Percentiles rank a stretch among this genome's conserved stretches.
Evolutionary conservation across 495 filamentous ascomycete species (phyloP).

Genomic region (Hypoxylon fragiforme): DNA sequence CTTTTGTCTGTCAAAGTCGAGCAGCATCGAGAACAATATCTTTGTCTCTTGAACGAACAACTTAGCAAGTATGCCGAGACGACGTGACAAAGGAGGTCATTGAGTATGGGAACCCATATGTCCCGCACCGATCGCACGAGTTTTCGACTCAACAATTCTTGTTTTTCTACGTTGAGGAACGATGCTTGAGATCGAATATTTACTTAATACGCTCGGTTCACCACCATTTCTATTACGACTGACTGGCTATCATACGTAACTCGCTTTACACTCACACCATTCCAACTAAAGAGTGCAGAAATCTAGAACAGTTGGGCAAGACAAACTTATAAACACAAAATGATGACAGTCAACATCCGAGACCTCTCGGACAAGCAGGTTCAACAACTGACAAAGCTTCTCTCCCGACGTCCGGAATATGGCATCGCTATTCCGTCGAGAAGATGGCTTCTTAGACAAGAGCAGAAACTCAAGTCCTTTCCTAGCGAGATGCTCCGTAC

Average conservation of each 20-base stretch:
- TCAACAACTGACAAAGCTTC: constrained; percentile 26
- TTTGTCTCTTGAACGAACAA: constrained; percentile 11
- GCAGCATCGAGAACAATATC: constrained; percentile 27
- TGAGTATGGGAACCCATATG: neutral
- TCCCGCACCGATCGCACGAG: neutral
- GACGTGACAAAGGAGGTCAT: constrained; percentile 10
- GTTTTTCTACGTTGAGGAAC: constrained; percentile 11
- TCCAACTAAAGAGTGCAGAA: too few relatives aligned
- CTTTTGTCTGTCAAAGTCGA: constrained; percentile 6
- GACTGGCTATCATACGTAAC: too few relatives aligned
- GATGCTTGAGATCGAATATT: constrained; percentile 3
- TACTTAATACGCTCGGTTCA: constrained; percentile 12
- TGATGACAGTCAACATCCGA: constrained; percentile 31
- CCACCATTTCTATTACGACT: neutral
- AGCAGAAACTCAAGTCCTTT: constrained; percentile 25
- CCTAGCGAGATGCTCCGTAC: constrained; percentile 27
- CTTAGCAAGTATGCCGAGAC: neutral
- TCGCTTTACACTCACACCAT: too few relatives aligned
- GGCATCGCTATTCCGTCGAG: constrained; percentile 35
- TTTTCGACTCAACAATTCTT: constrained; percentile 1
- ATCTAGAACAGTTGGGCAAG: too few relatives aligned
- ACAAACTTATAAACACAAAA: too few relatives aligned
- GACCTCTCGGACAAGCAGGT: constrained; percentile 22
- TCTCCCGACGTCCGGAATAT: constrained; percentile 36
- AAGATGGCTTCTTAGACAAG: constrained; percentile 34